These are phyloP conservation scores for Naganishia friedmannii DNA, from an alignment of 768 basidiomycete genomes.

Conservation along the genomic window DNA sequence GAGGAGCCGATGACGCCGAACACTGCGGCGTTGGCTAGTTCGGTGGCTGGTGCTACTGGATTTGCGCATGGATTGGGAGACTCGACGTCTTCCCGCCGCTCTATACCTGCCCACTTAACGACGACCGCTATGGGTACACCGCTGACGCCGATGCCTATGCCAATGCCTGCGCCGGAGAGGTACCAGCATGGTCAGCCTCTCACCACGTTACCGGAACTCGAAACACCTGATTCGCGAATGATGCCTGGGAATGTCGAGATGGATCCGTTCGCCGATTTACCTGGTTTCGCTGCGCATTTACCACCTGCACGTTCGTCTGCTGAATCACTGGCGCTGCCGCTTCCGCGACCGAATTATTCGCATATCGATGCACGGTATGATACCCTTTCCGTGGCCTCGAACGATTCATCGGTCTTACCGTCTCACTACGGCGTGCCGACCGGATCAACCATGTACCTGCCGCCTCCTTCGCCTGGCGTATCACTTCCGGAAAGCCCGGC, in stretches of 20 bases:
- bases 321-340: conserved; percentile 16
- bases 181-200: conserved; percentile 30
- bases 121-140: not conserved
- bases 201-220: conserved; percentile 18
- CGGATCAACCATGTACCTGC: conserved; percentile 6
- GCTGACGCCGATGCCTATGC: conserved; percentile 7
- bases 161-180: conserved; percentile 12
- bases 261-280: conserved; percentile 11
- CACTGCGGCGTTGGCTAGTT: not conserved
- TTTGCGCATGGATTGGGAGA: not conserved
- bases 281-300: not conserved
- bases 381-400: not conserved
- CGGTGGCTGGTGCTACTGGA: not conserved
- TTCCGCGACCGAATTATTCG: not conserved
- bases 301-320: conserved; percentile 12
- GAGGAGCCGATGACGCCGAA: conserved; percentile 27
- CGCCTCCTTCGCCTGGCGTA: conserved; percentile 4
- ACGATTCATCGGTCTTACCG: not conserved
- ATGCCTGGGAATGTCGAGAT: not conserved
- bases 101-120: not conserved
- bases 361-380: not conserved
- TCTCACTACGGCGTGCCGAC: not conserved
- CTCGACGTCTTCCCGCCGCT: not conserved
- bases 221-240: conserved; percentile 8
- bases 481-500: conserved; percentile 26